Evolutionary conservation across 768 basidiomycete species (phyloP).

Genomic region (Lactarius vividus): DNA sequence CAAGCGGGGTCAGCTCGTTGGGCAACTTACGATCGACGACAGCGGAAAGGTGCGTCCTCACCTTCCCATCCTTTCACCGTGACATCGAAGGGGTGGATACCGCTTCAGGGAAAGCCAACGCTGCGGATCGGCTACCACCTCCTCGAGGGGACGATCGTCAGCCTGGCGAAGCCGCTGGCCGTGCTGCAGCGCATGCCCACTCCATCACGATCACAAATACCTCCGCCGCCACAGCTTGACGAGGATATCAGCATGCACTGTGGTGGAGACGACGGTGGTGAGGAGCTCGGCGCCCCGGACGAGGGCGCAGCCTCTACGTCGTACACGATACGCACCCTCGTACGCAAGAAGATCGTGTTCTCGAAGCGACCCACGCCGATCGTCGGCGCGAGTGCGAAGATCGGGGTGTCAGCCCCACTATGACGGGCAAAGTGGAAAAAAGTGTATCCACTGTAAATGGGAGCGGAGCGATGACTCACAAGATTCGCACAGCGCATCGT

Average conservation of each 20-base stretch:
- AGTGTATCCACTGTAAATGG: background rate
- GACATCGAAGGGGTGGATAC: background rate
- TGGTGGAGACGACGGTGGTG: conserved; percentile 25
- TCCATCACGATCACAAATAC: conserved; percentile 7
- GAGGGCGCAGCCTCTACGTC: conserved; percentile 19
- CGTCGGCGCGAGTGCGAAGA: conserved; percentile 32
- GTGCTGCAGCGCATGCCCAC: conserved; percentile 53
- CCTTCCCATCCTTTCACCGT: background rate
- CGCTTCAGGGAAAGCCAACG: conserved; percentile 65
- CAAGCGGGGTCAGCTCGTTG: conserved; percentile 70
- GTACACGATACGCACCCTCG: conserved; percentile 53
- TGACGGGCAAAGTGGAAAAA: conserved; percentile 2
- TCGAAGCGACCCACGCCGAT: conserved; percentile 81
- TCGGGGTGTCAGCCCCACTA: conserved; percentile 9
- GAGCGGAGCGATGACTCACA: background rate
- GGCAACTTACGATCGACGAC: conserved; percentile 66
- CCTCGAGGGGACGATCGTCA: conserved; percentile 81
- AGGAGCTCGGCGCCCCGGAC: background rate
- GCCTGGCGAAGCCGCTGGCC: conserved; percentile 77
- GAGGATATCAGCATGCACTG: conserved; percentile 29
- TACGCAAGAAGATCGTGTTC: conserved; percentile 81
- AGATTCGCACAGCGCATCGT: background rate
- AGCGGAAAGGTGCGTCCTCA: conserved; percentile 43
- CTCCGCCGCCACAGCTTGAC: background rate
- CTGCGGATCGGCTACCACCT: conserved; percentile 85